Conservation (phyloP, 2,329 filamentous ascomycete species). For the Fusarium sp. region DNA sequence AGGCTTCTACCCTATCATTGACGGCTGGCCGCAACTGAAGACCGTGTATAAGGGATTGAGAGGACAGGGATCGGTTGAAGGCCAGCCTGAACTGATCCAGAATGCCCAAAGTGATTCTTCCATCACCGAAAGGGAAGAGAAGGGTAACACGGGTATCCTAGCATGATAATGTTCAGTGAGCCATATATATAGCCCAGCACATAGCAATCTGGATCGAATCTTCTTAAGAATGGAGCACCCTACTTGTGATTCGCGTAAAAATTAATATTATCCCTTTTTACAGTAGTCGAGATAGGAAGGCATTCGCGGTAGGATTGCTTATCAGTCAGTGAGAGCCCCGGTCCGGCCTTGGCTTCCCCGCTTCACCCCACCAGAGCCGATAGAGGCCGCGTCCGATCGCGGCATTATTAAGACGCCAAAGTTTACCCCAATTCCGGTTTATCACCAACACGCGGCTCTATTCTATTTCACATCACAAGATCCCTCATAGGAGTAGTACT, state of each 20-base stretch:
- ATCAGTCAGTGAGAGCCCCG: background rate
- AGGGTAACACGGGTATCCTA: background rate
- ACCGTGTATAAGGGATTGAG: constrained; percentile 3
- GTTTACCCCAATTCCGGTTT: background rate
- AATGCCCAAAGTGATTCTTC: constrained; percentile 5
- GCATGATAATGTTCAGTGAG: background rate
- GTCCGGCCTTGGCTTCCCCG: background rate
- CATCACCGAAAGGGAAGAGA: background rate
- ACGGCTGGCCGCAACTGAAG: constrained; percentile 54
- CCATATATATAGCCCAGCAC: accelerated
- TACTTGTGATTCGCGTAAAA: no score
- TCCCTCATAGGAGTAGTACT: accelerated
- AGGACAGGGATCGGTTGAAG: background rate
- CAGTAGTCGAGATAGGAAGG: background rate
- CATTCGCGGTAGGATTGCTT: background rate
- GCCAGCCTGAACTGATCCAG: background rate
- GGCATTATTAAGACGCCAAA: background rate
- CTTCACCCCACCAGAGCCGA: background rate
- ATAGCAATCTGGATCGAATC: no score
- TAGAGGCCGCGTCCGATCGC: constrained; percentile 1
- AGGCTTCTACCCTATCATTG: constrained; percentile 63
- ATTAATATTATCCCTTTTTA: no score
- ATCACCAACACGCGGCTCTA: background rate
- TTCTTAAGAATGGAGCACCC: no score
- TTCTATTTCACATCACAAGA: no score